Percentiles rank a stretch among this genome's conserved stretches.
Evolutionary conservation across 305 asterid genomes (phyloP).

Genomic region (Fraxinus floribunda): DNA sequence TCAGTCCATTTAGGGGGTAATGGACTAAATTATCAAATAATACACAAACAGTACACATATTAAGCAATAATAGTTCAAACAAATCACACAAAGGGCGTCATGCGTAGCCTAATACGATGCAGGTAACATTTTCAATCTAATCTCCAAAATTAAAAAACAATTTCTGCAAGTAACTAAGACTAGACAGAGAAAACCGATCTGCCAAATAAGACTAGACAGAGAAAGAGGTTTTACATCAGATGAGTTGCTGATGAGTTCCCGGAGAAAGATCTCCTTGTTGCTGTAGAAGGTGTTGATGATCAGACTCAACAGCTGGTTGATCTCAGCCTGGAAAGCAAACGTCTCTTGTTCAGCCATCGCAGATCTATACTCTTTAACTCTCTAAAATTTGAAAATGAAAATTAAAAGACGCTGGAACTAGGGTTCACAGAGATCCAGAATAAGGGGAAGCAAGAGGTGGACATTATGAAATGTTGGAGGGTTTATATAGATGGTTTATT

Average conservation of each 20-base stretch:
- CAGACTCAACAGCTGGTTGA: constrained; percentile 69
- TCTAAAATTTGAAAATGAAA: not conserved
- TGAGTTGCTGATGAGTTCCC: constrained; percentile 72
- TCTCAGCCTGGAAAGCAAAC: constrained; percentile 86
- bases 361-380: constrained; percentile 9
- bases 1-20: not conserved
- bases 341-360: constrained; percentile 67
- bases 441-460: not conserved
- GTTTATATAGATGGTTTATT: constrained; percentile 26
- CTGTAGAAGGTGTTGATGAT: constrained; percentile 85
- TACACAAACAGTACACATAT: not conserved
- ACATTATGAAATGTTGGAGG: not conserved
- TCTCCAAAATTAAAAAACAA: not conserved
- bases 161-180: no score
- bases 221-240: constrained; percentile 58
- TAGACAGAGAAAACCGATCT: not conserved
- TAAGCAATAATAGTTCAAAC: not conserved
- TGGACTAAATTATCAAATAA: not conserved
- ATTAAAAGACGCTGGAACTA: not conserved
- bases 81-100: not conserved
- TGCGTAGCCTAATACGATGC: not conserved
- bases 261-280: constrained; percentile 90
- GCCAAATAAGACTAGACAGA: not conserved
- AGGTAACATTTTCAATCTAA: not conserved
- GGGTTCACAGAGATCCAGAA: constrained; percentile 7